Base-by-base conservation (phyloP, 1,139 yeast species). In the Yamadazyma oceani region DNA sequence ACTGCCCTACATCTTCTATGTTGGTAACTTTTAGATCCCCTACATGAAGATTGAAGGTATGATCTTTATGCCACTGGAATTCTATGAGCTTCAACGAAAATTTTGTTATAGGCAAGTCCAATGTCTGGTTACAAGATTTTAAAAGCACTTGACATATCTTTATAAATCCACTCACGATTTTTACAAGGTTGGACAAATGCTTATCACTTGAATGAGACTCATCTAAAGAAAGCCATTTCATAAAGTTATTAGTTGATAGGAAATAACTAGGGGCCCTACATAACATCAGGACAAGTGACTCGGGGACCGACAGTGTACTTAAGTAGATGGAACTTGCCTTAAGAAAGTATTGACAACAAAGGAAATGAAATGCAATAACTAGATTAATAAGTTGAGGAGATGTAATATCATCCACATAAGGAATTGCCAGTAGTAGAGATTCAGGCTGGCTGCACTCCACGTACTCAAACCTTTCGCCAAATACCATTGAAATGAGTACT, bases 321-420 rank as follows among this genome's bases (percentile, higher is more conserved):
- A 60, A 33, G 34, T 59, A 51, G 8, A 39, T 31, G 2, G 66
- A 53, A 4, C 57, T 34, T 27, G 50, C 45, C 39, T 64, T 69
- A 9, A 64, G 44, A n/a, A 58, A 24, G 29, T 60, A 51, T 45
- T 66, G 73, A 9, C 65, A 42, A 7, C 51, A 37, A 30, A 66
- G 47, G 42, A 66, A 64, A 43, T 65, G 64, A 41, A 51, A 62
- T 9, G 71, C 65, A 24, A 60, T 48, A 5, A 62, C 46, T 14
- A 57, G 40, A 36, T 57, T 64, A 1, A 44, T 38, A 5, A 54
- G 23, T 17, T 50, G 51, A 16, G 37, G 23, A 8, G 25, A 17
- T 3, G 17, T 27, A 12, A 34, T 17, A 9, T 26, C 33, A 13
- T 12, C 22, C 27, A 23, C 32, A 23, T 13, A 34, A 4, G 32